phyloP scores from a whole-genome alignment of 73 alveolate genomes.

The Symbiodinium natans region DNA sequence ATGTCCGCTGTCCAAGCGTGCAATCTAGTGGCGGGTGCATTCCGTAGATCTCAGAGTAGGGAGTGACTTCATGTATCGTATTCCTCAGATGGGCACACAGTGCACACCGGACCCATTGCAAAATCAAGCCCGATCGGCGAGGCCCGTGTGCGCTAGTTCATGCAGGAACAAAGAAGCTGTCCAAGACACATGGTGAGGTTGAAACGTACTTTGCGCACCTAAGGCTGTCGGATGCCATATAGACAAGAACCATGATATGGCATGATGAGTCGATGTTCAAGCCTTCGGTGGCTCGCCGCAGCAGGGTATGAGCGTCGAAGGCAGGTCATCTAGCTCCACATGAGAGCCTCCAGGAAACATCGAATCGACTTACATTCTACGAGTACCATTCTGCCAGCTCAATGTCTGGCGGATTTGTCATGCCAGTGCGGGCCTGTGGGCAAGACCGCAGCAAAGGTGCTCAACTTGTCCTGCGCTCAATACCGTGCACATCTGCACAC shows the following conservation, averaged over 20 bases:
- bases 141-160: no score
- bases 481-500: neutral
- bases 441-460: neutral
- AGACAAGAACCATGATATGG: no score
- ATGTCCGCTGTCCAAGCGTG: no score
- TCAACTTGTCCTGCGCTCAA: neutral
- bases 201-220: conserved; percentile 79
- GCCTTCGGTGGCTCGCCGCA: neutral
- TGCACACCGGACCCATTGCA: neutral
- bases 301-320: neutral
- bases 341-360: neutral
- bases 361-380: neutral
- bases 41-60: conserved; percentile 88
- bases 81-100: neutral
- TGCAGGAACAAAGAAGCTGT: neutral
- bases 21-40: conserved; percentile 44
- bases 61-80: conserved; percentile 82
- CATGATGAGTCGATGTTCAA: neutral
- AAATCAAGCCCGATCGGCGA: neutral
- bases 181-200: conserved; percentile 44
- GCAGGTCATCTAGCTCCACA: conserved; percentile 45
- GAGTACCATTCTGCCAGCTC: neutral
- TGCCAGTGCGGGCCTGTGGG: neutral
- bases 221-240: no score
- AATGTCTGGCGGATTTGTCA: no score